Evolutionary conservation across 306 rosid species (phyloP).

Genomic region (Cucurbita moschata): DNA sequence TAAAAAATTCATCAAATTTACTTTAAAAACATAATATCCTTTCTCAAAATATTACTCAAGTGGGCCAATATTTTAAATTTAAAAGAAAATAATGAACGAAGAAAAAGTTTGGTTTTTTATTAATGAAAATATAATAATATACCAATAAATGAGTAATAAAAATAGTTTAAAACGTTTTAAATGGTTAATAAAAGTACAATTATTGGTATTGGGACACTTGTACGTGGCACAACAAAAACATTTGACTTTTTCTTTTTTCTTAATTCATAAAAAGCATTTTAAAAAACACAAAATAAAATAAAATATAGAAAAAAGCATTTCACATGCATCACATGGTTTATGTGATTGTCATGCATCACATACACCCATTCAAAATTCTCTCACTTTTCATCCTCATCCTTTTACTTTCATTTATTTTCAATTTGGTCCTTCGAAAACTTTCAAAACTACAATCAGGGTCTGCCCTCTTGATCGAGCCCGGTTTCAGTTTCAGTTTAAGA

Average conservation of each 20-base stretch:
- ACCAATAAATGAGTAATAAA: background rate
- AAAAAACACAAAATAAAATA: background rate
- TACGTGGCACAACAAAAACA: background rate
- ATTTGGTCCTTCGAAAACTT: background rate
- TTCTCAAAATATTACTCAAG: too few relatives aligned
- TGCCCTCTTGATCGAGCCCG: too few relatives aligned
- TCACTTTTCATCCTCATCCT: background rate
- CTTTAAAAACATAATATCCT: too few relatives aligned
- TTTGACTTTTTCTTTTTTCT: background rate
- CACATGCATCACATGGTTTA: constrained; percentile 6
- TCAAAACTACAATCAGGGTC: too few relatives aligned
- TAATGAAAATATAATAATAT: background rate
- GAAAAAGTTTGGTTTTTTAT: too few relatives aligned
- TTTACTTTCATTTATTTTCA: background rate
- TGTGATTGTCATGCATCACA: background rate
- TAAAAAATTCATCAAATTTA: too few relatives aligned
- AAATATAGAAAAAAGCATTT: background rate
- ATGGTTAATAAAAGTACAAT: background rate
- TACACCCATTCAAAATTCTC: too few relatives aligned
- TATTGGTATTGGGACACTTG: background rate
- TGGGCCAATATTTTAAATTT: too few relatives aligned
- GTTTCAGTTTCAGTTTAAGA: too few relatives aligned
- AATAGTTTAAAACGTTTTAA: background rate
- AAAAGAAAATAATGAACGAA: background rate
- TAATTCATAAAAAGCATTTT: background rate